Base-by-base conservation (phyloP, 495 filamentous ascomycete genomes). In the Diplogelasinospora grovesii region DNA sequence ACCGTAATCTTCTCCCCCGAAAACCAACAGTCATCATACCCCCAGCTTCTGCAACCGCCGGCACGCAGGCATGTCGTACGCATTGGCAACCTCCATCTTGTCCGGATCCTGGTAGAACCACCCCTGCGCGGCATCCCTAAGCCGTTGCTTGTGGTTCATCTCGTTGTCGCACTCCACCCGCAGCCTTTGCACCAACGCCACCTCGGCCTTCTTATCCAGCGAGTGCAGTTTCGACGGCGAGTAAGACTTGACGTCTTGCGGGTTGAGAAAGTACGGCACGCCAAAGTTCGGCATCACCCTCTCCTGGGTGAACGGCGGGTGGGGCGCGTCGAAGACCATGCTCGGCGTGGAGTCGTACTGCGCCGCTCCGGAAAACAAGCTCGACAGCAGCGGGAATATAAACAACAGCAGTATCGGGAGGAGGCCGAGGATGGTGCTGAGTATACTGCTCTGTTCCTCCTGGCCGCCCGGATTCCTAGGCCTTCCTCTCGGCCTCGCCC, bases 361-460 rank as follows among this genome's bases (percentile, higher is more conserved):
- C 8, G 65, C 58, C 35, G 63, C 56, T 37, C 77, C 77, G 22
- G 77, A 79, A 57, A 96, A 89, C 15, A 95, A 63, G 6, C 82
- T 85, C 6, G 85, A 85, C 26, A 97, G 70, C 3, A 95, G 69
- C 1, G 92, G 92, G 39, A 97, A 75, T 29, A 96, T 56, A 60
- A 98, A 90, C 43, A 98, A 79, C 27, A 96, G 66, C 18, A 96
- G 69, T 36, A 98, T 78, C 15, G 90, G 92, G 2, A 97, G 69
- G 5, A 97, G 69, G 31, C 77, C 69, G 44, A 77, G 60, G 34
- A 86, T 47, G 6, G 68, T 85, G 61, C 54, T 73, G 65, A 50
- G 79, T 29, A 46, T 61, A 54, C 62, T 69, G 37, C 63, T 66
- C 56, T 43, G 55, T 42, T 45, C 74, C 64, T 45, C 68, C 52